These are phyloP conservation scores for Yamadazyma akitaensis DNA, from an alignment of 805 yeast genomes.

Conservation along the genomic window DNA sequence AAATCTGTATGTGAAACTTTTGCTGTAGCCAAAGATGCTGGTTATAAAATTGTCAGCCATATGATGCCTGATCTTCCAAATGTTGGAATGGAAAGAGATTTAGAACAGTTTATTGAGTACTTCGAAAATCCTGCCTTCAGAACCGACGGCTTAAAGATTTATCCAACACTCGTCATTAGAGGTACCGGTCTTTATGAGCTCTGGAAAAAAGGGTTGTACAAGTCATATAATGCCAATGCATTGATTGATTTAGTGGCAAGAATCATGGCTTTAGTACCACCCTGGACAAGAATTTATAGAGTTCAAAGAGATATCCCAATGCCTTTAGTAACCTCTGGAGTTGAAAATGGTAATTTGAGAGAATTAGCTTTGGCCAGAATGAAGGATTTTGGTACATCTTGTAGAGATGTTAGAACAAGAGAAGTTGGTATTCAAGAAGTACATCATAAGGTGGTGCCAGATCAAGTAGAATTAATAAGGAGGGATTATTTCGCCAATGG, in stretches of 20 bases:
- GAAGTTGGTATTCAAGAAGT: conserved; percentile 99
- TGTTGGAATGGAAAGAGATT: conserved; percentile 97
- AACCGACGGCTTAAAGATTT: conserved; percentile 93
- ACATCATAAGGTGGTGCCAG: conserved; percentile 94
- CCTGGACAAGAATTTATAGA: conserved; percentile 98
- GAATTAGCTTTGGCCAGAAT: conserved; percentile 95
- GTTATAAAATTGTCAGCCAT: conserved; percentile 95
- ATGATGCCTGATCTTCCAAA: conserved; percentile 99
- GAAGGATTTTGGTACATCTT: conserved; percentile 95
- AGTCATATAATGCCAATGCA: conserved; percentile 92
- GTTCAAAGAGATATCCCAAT: conserved; percentile 98
- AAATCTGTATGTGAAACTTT: conserved; percentile 94
- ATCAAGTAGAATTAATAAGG: conserved; percentile 91
- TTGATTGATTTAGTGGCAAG: conserved; percentile 93
- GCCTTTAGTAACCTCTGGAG: conserved; percentile 98
- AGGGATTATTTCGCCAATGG: conserved; percentile 97
- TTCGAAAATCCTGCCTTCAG: conserved; percentile 96
- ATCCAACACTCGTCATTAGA: conserved; percentile 94
- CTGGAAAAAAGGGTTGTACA: conserved; percentile 95
- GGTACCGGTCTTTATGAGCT: conserved; percentile 96
- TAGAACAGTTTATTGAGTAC: conserved; percentile 93
- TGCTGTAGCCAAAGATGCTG: conserved; percentile 95
- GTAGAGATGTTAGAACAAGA: conserved; percentile 95
- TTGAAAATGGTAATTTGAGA: conserved; percentile 93
- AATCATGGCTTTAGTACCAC: conserved; percentile 93